Percentiles rank a stretch among this genome's conserved stretches.
These are phyloP conservation scores for Sporothrix curviconia DNA, from an alignment of 2,329 filamentous ascomycete species.

Conservation along the genomic window DNA sequence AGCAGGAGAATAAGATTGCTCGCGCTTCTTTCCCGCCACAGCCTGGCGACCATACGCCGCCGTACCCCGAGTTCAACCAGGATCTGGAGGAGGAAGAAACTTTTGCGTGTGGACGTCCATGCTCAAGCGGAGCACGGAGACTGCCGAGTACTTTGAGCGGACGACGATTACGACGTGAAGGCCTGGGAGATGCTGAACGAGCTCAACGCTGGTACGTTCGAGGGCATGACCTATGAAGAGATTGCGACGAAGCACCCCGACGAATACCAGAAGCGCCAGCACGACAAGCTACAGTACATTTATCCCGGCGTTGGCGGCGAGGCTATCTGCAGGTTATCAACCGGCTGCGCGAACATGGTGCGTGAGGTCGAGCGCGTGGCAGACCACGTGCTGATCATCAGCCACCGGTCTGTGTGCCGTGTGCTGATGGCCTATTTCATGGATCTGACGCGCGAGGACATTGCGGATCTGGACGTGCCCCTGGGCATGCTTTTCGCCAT, in stretches of 20 bases:
- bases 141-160: conserved; percentile 80
- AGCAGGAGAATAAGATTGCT: conserved; percentile 71
- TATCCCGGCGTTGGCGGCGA: conserved; percentile 91
- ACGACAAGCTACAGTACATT: conserved; percentile 90
- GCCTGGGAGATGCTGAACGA: conserved; percentile 98
- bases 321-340: conserved; percentile 97
- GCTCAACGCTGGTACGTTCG: conserved; percentile 85
- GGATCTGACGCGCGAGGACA: conserved; percentile 81
- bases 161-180: conserved; percentile 94
- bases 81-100: conserved; percentile 71
- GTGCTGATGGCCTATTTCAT: conserved; percentile 96
- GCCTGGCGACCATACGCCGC: conserved; percentile 86
- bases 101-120: conserved; percentile 99
- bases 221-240: conserved; percentile 89
- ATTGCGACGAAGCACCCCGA: conserved; percentile 73
- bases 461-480: conserved; percentile 89
- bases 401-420: conserved; percentile 84
- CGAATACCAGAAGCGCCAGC: conserved; percentile 72
- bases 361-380: conserved; percentile 96
- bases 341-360: conserved; percentile 86
- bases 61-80: conserved; percentile 76
- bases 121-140: conserved; percentile 83
- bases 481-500: conserved; percentile 91
- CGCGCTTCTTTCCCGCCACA: conserved; percentile 80
- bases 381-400: conserved; percentile 87